Evolutionary conservation across 176 grass and related monocot genomes (phyloP).

Genomic region (Rhipidocladum racemiflorum): DNA sequence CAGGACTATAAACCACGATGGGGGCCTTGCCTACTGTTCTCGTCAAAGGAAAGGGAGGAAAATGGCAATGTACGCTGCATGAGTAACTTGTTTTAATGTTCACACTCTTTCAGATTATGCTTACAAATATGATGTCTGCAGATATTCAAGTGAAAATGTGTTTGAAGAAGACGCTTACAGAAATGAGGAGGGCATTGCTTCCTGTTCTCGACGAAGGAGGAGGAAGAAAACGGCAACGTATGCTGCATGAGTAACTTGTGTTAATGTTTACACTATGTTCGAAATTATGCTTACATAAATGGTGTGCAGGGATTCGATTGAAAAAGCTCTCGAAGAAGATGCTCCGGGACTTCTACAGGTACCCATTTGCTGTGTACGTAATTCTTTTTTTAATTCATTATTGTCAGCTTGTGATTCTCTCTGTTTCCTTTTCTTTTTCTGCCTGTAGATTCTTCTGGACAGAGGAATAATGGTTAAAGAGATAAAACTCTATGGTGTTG

Average conservation of each 20-base stretch:
- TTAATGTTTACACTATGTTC: constrained; percentile 1
- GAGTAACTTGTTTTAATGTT: constrained; percentile 25
- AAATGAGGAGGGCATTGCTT: constrained; percentile 19
- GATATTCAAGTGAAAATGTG: constrained; percentile 57
- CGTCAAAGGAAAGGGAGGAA: constrained; percentile 53
- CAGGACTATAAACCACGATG: constrained; percentile 16
- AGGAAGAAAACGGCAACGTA: constrained; percentile 84
- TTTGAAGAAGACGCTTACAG: constrained; percentile 58
- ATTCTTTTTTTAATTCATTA: constrained; percentile 28
- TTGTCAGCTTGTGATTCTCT: constrained; percentile 12
- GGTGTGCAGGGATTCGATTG: constrained; percentile 76
- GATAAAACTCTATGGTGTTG: constrained; percentile 81
- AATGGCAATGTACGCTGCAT: constrained; percentile 49
- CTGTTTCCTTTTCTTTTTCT: constrained; percentile 20
- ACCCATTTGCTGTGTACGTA: constrained; percentile 11
- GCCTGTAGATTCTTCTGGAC: constrained; percentile 66
- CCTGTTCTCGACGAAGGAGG: constrained; percentile 46
- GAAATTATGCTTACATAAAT: constrained; percentile 23
- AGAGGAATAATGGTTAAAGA: constrained; percentile 74
- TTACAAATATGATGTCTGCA: constrained; percentile 33
- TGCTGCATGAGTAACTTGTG: constrained; percentile 26
- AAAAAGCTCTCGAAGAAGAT: constrained; percentile 90
- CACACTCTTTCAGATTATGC: not conserved
- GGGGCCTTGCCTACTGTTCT: constrained; percentile 17
- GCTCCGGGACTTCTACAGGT: constrained; percentile 94